Conservation (phyloP, 2,329 filamentous ascomycete species). For the Celoporthe dispersa region DNA sequence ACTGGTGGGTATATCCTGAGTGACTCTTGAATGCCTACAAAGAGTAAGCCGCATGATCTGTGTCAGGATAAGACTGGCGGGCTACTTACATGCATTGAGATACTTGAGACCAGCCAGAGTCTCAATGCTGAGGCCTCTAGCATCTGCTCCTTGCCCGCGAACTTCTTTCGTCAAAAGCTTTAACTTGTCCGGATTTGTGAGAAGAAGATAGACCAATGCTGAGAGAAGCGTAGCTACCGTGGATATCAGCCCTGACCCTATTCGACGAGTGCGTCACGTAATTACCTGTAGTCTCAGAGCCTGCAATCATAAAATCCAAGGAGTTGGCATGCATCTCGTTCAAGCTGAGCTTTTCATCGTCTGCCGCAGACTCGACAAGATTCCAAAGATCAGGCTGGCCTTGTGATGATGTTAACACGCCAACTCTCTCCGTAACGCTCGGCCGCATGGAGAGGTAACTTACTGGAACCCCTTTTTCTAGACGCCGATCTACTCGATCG, state of each 20-base stretch:
- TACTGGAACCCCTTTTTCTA: slow-evolving; percentile 13
- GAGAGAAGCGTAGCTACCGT: slow-evolving; percentile 15
- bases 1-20: slow-evolving; percentile 42
- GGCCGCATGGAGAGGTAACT: not conserved
- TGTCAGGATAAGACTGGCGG: no score
- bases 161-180: slow-evolving; percentile 10
- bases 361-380: not conserved
- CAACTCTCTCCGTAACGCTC: fast-evolving
- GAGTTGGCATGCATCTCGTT: slow-evolving; percentile 18
- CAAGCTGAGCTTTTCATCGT: not conserved
- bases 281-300: slow-evolving; percentile 26
- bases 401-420: not conserved
- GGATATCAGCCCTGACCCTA: not conserved
- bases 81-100: slow-evolving; percentile 21
- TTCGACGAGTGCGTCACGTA: not conserved
- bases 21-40: slow-evolving; percentile 36
- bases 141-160: not conserved
- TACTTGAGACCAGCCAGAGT: slow-evolving; percentile 20
- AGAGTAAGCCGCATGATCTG: not conserved
- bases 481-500: slow-evolving; percentile 19
- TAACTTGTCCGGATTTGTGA: not conserved
- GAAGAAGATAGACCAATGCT: slow-evolving; percentile 15
- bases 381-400: slow-evolving; percentile 20
- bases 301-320: slow-evolving; percentile 18
- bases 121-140: not conserved